Percentiles rank a stretch among this genome's conserved stretches.
These are phyloP conservation scores for Xerocomus spinulosus DNA, from an alignment of 768 basidiomycete genomes.

Conservation along the genomic window DNA sequence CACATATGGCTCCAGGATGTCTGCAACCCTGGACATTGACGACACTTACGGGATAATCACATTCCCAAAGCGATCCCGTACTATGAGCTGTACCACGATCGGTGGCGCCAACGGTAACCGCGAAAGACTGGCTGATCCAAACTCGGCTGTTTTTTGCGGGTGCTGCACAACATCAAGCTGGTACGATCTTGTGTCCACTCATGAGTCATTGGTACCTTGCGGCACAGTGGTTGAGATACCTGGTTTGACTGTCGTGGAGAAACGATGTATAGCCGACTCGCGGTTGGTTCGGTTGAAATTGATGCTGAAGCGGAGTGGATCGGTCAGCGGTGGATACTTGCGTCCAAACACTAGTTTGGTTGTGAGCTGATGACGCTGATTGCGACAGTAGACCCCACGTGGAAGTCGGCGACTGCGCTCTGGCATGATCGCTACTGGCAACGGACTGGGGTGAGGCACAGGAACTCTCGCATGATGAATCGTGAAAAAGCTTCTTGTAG, in stretches of 20 bases:
- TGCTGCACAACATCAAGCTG: conserved; percentile 84
- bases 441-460: conserved; percentile 31
- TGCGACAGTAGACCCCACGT: conserved; percentile 36
- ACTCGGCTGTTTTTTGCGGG: conserved; percentile 77
- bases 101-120: conserved; percentile 83
- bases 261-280: conserved; percentile 58
- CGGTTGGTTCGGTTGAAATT: conserved; percentile 39
- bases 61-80: conserved; percentile 68
- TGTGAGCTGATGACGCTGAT: conserved; percentile 29
- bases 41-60: conserved; percentile 71
- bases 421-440: conserved; percentile 44
- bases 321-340: conserved; percentile 24
- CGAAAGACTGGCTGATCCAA: conserved; percentile 67
- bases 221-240: conserved; percentile 35
- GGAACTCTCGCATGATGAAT: conserved; percentile 28
- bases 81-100: conserved; percentile 72
- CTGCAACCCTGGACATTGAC: conserved; percentile 15
- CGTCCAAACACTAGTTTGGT: conserved; percentile 25
- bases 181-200: conserved; percentile 49
- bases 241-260: conserved; percentile 48
- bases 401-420: conserved; percentile 44
- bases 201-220: conserved; percentile 16
- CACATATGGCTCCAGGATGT: conserved; percentile 20
- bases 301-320: conserved; percentile 35
- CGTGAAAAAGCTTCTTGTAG: conserved; percentile 31